phyloP scores from a whole-genome alignment of 2,329 filamentous ascomycete species.

The Penicillium sp. region DNA sequence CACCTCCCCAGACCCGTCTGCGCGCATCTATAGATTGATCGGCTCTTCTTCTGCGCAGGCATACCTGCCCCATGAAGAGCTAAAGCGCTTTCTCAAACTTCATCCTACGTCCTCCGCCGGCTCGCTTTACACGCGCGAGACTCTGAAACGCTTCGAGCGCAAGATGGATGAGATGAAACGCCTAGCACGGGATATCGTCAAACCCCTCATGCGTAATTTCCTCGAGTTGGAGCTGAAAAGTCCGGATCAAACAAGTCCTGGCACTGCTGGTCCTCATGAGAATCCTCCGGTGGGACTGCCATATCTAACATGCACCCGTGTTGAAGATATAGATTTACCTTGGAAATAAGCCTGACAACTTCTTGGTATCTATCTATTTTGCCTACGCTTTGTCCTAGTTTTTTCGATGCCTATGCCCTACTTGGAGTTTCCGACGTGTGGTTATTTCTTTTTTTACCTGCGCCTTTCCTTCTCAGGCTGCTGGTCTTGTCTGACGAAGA shows the following conservation, averaged over 20 bases:
- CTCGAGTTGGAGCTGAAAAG: constrained; percentile 71
- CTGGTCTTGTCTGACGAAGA: constrained; percentile 12
- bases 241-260: constrained; percentile 19
- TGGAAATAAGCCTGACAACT: constrained; percentile 50
- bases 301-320: constrained; percentile 64
- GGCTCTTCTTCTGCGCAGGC: constrained; percentile 60
- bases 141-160: constrained; percentile 78
- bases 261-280: constrained; percentile 22
- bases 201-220: constrained; percentile 79
- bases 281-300: constrained; percentile 51
- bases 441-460: background rate
- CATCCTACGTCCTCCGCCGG: constrained; percentile 60
- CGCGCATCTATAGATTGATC: constrained; percentile 74
- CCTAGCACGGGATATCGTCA: constrained; percentile 76
- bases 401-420: background rate
- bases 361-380: background rate
- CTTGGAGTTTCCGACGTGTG: background rate
- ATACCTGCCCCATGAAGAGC: constrained; percentile 81
- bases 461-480: constrained; percentile 4
- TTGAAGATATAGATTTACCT: constrained; percentile 62
- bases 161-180: constrained; percentile 85
- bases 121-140: constrained; percentile 76
- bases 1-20: constrained; percentile 42
- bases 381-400: background rate
- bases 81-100: constrained; percentile 84